Evolutionary conservation across 768 basidiomycete genomes (phyloP).

Genomic region (Kwoniella dejecticola): DNA sequence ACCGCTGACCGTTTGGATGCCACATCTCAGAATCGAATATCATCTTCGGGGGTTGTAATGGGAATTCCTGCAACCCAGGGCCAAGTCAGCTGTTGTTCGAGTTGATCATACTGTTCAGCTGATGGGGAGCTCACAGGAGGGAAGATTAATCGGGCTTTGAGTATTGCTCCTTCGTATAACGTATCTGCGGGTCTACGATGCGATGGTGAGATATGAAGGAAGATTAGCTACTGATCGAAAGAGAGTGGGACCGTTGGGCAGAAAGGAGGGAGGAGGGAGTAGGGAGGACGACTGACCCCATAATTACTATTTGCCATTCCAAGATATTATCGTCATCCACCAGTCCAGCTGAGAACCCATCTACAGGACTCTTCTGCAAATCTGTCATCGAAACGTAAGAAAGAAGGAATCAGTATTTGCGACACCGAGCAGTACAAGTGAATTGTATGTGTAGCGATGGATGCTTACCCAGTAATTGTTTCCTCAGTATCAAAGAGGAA

Average conservation of each 20-base stretch:
- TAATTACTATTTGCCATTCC: slow-evolving; percentile 95
- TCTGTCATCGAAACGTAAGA: slow-evolving; percentile 58
- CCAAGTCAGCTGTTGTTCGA: background rate
- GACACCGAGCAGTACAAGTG: no score
- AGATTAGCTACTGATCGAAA: background rate
- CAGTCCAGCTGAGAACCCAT: slow-evolving; percentile 97
- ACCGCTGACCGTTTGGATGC: slow-evolving; percentile 58
- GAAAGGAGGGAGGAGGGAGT: background rate
- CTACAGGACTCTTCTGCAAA: slow-evolving; percentile 87
- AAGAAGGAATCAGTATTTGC: background rate
- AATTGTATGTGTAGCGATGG: no score
- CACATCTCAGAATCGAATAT: slow-evolving; percentile 59
- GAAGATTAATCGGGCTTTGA: slow-evolving; percentile 86
- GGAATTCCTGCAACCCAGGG: slow-evolving; percentile 67
- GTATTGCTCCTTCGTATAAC: slow-evolving; percentile 93
- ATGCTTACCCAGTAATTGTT: slow-evolving; percentile 47
- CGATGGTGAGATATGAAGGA: background rate
- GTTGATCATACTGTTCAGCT: background rate
- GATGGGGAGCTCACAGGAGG: slow-evolving; percentile 59
- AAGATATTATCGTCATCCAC: slow-evolving; percentile 92
- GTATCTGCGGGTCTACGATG: slow-evolving; percentile 89
- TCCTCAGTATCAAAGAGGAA: slow-evolving; percentile 45
- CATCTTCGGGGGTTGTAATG: slow-evolving; percentile 91
- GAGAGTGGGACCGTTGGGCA: background rate
- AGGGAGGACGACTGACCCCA: slow-evolving; percentile 63